These are phyloP conservation scores for Pseudisothecium myosuroides DNA, from an alignment of 225 moss, liverwort and hornwort species.

Conservation along the genomic window DNA sequence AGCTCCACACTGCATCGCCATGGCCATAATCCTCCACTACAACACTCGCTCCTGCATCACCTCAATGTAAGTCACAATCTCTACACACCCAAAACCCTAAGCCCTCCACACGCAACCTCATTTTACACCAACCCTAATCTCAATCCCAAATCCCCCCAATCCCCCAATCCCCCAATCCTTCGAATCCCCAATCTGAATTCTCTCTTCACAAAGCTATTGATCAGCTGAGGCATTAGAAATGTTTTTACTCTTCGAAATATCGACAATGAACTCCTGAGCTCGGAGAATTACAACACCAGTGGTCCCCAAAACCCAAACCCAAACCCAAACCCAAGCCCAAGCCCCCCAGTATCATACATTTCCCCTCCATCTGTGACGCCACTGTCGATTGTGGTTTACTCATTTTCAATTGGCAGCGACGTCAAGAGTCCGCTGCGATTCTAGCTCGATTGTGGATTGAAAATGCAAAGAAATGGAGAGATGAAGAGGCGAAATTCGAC, in stretches of 20 bases:
- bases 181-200: background rate
- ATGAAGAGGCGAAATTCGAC: background rate
- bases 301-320: background rate
- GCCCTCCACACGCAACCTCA: background rate
- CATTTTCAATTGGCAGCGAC: background rate
- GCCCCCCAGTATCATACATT: background rate
- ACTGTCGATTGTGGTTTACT: background rate
- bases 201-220: background rate
- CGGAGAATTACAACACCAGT: background rate
- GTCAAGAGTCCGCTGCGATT: background rate
- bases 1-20: slow-evolving; percentile 18
- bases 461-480: background rate
- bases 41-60: slow-evolving; percentile 9
- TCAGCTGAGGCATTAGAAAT: background rate
- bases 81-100: background rate
- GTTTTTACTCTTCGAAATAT: too few relatives aligned
- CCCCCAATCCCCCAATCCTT: background rate
- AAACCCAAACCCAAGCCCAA: background rate
- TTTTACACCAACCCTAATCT: background rate
- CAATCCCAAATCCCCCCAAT: background rate
- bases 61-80: background rate
- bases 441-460: too few relatives aligned
- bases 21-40: slow-evolving; percentile 1
- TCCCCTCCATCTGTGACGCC: background rate
- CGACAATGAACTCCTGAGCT: background rate